Evolutionary conservation across 495 filamentous ascomycete genomes (phyloP).

Genomic region (Pyrenula aspistea): DNA sequence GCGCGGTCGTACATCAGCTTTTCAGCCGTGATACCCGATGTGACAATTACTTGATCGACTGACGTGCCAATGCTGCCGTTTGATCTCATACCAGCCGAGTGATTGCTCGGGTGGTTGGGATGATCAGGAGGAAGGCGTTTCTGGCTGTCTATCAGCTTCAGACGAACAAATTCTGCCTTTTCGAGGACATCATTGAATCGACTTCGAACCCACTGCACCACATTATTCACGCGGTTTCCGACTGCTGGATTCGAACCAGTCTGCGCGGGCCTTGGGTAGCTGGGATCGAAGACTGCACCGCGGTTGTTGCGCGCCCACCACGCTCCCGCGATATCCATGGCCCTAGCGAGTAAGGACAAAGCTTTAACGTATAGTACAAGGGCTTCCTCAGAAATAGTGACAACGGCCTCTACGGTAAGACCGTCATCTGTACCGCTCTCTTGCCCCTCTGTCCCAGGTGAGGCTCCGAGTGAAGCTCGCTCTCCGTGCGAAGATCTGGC

Average conservation of each 20-base stretch:
- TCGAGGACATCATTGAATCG: slow-evolving; percentile 95
- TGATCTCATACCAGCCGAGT: slow-evolving; percentile 37
- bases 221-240: slow-evolving; percentile 73
- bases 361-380: slow-evolving; percentile 94
- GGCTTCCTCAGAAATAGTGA: slow-evolving; percentile 85
- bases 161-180: slow-evolving; percentile 82
- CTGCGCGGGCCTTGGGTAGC: slow-evolving; percentile 22
- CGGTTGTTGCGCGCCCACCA: slow-evolving; percentile 81
- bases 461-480: slow-evolving; percentile 14
- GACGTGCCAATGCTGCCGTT: slow-evolving; percentile 36
- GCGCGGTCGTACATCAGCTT: slow-evolving; percentile 98
- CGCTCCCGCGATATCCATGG: slow-evolving; percentile 89
- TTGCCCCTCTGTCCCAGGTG: slow-evolving; percentile 23
- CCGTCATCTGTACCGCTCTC: slow-evolving; percentile 36
- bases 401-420: slow-evolving; percentile 73
- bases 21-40: slow-evolving; percentile 76
- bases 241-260: slow-evolving; percentile 37
- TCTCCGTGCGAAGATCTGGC: slow-evolving; percentile 36
- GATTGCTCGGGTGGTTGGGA: slow-evolving; percentile 73
- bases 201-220: slow-evolving; percentile 86
- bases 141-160: slow-evolving; percentile 80
- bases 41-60: slow-evolving; percentile 53
- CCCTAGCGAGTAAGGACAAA: slow-evolving; percentile 72
- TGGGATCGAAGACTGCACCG: slow-evolving; percentile 44
- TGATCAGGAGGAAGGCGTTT: slow-evolving; percentile 74